These are phyloP conservation scores for Fusarium guadeloupense DNA, from an alignment of 2,329 filamentous ascomycete species.

Conservation along the genomic window DNA sequence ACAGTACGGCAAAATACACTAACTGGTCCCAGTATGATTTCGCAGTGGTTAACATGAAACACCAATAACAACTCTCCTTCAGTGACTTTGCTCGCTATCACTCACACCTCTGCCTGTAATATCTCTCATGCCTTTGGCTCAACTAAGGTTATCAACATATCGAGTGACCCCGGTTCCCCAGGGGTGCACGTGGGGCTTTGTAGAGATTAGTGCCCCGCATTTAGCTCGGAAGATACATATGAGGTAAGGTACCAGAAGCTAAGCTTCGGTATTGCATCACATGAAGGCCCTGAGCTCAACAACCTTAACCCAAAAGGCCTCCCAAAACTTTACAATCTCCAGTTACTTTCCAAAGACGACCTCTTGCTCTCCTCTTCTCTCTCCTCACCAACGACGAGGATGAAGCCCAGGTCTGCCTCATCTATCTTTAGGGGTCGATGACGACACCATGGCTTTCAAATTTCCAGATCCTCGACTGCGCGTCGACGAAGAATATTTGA, in stretches of 20 bases:
- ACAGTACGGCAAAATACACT: no score
- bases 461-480: constrained; percentile 45
- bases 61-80: no score
- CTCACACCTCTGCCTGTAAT: no score
- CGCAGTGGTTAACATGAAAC: no score
- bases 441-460: constrained; percentile 53
- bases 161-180: constrained; percentile 25
- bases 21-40: no score
- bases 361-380: constrained; percentile 29
- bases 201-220: constrained; percentile 45
- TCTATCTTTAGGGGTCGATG: constrained; percentile 39
- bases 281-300: constrained; percentile 36
- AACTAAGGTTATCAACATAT: constrained; percentile 3
- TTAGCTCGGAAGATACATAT: constrained; percentile 31
- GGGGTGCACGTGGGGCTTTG: constrained; percentile 34
- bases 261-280: constrained; percentile 44
- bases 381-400: constrained; percentile 34
- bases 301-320: constrained; percentile 24
- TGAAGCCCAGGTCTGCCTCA: constrained; percentile 37
- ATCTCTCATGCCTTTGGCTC: no score
- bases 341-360: constrained; percentile 17
- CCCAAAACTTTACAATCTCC: constrained; percentile 10
- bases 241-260: constrained; percentile 33
- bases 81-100: no score
- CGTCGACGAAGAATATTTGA: constrained; percentile 42